Evolutionary conservation across 352 stramenopile genomes (phyloP), one percentile per base, ranked within the genome.

Genomic region (Pythium aristosporum): DNA sequence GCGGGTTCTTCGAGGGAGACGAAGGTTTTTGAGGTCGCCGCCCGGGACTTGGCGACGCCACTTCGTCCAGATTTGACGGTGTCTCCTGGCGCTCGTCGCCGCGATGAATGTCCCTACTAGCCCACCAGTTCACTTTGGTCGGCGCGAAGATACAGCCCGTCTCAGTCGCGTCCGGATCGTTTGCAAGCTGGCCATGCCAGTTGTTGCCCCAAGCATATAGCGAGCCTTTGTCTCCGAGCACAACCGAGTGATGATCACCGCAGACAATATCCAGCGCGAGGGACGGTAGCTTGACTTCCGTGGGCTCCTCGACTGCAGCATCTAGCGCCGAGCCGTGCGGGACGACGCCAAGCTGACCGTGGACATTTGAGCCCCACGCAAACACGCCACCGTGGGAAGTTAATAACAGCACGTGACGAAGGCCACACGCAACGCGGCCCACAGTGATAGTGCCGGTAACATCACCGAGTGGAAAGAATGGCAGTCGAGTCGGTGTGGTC

Each of bases 151-250:
- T 21, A 21, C 37, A 67, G 11, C 52, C 58, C 2, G 32, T 66
- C 18, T 74, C 72, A 0, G 50, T 56, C 1, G 61, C 61, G 5
- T 57, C 49, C 5, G 72, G 70, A 5, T 86, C 66, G n/a, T 89
- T 57, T 0, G 80, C 87, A 7, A 96, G 74, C 51, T 96, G 85
- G 0, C 85, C 87, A 9, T 85, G 63, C 71, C 85, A 88, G 46
- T 90, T 85, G 62, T 84, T 85, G 0, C 87, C 87, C 43, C 77
- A 94, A 6, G 69, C 72, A 20, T 79, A 74, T 0, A 93, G 32
- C 2, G 63, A n/a, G 5, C 87, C 85, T n/a, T 62, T 65, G 25
- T 54, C 59, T 0, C 75, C 77, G 10, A 96, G 65, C 9, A 82
- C 69, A n/a, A 93, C 42, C 1, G 81, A 88, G 61, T 96, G 87